A percentile compares a stretch with the other conserved stretches of the same genome.
phyloP scores from a whole-genome alignment of 169 alveolate genomes.

The Plasmodium yoelii region DNA sequence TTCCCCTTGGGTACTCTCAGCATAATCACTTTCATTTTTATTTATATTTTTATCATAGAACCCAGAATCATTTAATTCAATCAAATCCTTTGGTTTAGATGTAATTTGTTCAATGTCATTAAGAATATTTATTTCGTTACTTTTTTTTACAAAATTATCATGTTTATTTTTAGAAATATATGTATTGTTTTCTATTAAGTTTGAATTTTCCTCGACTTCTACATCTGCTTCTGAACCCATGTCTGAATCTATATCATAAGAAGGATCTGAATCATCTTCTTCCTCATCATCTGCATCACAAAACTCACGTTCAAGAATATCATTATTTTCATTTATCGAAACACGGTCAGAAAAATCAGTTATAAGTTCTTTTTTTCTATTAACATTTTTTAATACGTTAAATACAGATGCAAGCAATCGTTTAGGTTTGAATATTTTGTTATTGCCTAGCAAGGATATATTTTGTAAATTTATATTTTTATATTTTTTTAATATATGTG shows the following conservation, averaged over 20 bases:
- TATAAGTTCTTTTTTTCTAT: neutral
- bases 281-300: neutral
- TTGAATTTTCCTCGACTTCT: neutral
- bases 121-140: too few species aligned
- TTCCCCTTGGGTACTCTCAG: neutral
- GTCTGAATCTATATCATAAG: neutral
- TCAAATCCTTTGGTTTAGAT: too few species aligned
- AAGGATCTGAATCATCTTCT: neutral
- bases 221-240: neutral
- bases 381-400: slow-evolving; percentile 26
- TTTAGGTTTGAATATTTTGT: slow-evolving; percentile 29
- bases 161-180: too few species aligned
- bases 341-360: slow-evolving; percentile 6
- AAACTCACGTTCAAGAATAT: neutral
- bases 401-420: slow-evolving; percentile 29
- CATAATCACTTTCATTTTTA: neutral
- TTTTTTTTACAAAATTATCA: too few species aligned
- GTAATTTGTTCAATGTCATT: too few species aligned
- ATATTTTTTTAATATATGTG: slow-evolving; percentile 19
- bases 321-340: neutral
- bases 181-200: too few species aligned
- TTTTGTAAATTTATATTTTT: slow-evolving; percentile 26
- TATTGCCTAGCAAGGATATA: slow-evolving; percentile 27
- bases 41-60: neutral
- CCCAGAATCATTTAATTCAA: neutral